Conservation (phyloP, 257 asterid species). For the Salvia hispanica region DNA sequence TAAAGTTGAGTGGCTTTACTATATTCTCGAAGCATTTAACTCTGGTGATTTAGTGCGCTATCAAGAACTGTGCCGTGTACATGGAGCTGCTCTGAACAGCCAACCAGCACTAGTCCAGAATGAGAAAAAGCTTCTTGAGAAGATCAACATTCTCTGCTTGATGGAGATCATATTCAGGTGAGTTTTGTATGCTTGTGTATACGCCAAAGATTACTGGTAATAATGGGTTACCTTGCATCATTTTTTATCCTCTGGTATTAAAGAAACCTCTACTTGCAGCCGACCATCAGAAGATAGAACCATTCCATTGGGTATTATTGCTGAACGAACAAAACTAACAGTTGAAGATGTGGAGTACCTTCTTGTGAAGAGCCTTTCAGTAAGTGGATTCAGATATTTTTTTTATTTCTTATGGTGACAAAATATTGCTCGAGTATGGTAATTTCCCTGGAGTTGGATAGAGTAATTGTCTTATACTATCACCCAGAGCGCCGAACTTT, state of each 20-base stretch:
- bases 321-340: slow-evolving; percentile 80
- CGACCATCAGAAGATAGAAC: slow-evolving; percentile 94
- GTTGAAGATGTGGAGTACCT: slow-evolving; percentile 93
- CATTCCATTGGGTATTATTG: slow-evolving; percentile 73
- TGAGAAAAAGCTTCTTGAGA: slow-evolving; percentile 89
- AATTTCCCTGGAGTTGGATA: background rate
- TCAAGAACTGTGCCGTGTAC: slow-evolving; percentile 82
- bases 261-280: slow-evolving; percentile 49
- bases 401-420: background rate
- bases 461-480: background rate
- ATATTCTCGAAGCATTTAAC: slow-evolving; percentile 87
- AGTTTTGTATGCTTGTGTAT: background rate
- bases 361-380: slow-evolving; percentile 98
- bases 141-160: slow-evolving; percentile 93
- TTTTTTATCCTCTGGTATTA: slow-evolving; percentile 13
- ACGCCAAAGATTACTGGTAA: too few species aligned
- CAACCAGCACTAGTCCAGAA: slow-evolving; percentile 92
- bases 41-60: slow-evolving; percentile 81
- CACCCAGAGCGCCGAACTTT: background rate
- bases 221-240: slow-evolving; percentile 6
- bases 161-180: slow-evolving; percentile 98
- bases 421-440: background rate
- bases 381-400: slow-evolving; percentile 44
- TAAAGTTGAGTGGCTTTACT: slow-evolving; percentile 83
- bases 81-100: slow-evolving; percentile 72